Evolutionary conservation across 1,284 basidiomycete species (phyloP).

Genomic region (Ustilago shanxiensis): DNA sequence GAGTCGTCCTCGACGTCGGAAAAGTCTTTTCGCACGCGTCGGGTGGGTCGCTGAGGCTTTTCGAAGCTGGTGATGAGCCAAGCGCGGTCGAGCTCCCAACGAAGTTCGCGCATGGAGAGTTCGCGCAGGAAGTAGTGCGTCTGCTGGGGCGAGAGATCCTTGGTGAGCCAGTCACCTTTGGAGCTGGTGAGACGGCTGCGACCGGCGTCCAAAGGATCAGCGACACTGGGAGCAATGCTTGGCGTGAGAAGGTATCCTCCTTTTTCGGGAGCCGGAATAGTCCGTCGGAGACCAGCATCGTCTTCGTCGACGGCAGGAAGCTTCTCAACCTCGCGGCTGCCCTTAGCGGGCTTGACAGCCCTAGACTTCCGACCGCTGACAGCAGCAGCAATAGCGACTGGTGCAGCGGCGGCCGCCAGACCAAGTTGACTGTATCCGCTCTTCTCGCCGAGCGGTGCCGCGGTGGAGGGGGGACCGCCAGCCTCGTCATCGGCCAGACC

Average conservation of each 20-base stretch:
- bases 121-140: constrained; percentile 64
- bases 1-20: constrained; percentile 54
- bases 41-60: constrained; percentile 40
- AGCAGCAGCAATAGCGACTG: constrained; percentile 11
- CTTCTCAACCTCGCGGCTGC: constrained; percentile 40
- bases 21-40: constrained; percentile 24
- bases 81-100: constrained; percentile 64
- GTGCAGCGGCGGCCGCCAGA: constrained; percentile 32
- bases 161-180: constrained; percentile 55
- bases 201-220: constrained; percentile 43
- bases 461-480: constrained; percentile 16
- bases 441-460: constrained; percentile 27
- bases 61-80: constrained; percentile 60
- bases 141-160: constrained; percentile 57
- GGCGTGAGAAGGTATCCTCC: constrained; percentile 50
- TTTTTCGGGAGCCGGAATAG: constrained; percentile 26
- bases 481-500: constrained; percentile 29
- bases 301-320: constrained; percentile 40
- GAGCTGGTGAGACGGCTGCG: constrained; percentile 13
- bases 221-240: constrained; percentile 52
- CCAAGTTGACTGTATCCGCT: constrained; percentile 34
- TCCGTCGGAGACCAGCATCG: constrained; percentile 23
- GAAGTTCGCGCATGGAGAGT: constrained; percentile 55
- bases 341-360: constrained; percentile 27
- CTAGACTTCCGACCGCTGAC: constrained; percentile 13